Conservation (phyloP, 345 rosid genomes). For the Populus pruinosa region DNA sequence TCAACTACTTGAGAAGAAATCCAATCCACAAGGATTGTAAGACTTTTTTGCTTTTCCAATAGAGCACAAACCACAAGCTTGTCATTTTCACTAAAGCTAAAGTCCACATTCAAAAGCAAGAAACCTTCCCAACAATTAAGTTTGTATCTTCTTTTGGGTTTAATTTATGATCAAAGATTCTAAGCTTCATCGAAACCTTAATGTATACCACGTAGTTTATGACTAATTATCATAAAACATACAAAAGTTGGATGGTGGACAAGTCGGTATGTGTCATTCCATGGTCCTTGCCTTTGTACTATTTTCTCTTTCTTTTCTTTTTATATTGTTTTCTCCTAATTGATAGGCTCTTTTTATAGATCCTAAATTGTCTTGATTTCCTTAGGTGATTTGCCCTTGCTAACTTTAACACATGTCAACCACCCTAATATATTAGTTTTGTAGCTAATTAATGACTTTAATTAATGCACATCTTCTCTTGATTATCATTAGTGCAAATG, state of each 20-base stretch:
- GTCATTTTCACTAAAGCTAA: conserved; percentile 34
- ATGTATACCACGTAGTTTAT: conserved; percentile 17
- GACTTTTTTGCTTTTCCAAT: conserved; percentile 11
- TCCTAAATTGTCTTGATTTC: conserved; percentile 38
- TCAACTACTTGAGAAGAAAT: conserved; percentile 29
- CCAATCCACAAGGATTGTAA: background rate
- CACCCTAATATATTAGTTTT: conserved; percentile 11
- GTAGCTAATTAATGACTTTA: background rate
- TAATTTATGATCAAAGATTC: conserved; percentile 39
- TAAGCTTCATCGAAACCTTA: conserved; percentile 31
- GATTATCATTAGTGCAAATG: background rate
- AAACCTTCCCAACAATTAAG: conserved; percentile 46
- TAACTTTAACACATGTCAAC: conserved; percentile 55
- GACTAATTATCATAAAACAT: conserved; percentile 18
- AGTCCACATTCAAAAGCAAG: conserved; percentile 23
- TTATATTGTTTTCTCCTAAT: background rate
- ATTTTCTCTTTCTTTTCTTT: background rate
- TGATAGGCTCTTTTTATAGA: conserved; percentile 16
- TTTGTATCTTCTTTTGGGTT: conserved; percentile 17
- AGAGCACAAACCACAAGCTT: conserved; percentile 31
- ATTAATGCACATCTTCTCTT: background rate
- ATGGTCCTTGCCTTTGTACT: conserved; percentile 16
- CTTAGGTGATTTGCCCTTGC: conserved; percentile 7
- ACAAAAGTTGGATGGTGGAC: conserved; percentile 31
- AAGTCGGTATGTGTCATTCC: conserved; percentile 29